phyloP scores from a whole-genome alignment of 73 alveolate genomes.

The Paramecium biaurelia region DNA sequence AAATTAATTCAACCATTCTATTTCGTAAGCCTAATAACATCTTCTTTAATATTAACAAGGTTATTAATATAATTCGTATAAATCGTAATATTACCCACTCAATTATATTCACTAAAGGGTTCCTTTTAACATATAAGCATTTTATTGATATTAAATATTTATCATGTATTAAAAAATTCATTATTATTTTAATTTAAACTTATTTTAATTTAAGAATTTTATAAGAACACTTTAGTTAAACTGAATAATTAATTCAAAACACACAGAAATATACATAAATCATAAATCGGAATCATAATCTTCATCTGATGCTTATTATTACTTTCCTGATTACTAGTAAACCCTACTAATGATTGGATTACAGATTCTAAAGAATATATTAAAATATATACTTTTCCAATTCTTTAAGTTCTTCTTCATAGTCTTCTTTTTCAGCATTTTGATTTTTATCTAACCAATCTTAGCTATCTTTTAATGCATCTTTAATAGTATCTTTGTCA shows the following conservation, averaged over 20 bases:
- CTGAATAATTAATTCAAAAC: background rate
- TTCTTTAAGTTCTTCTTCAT: conserved; percentile 54
- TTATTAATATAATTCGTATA: too few species aligned
- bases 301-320: conserved; percentile 71
- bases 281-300: conserved; percentile 73
- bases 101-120: too few species aligned
- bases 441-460: conserved; percentile 73
- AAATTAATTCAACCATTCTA: background rate
- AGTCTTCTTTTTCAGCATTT: conserved; percentile 65
- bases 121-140: background rate
- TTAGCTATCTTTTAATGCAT: conserved; percentile 69
- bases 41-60: too few species aligned
- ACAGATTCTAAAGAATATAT: conserved; percentile 79
- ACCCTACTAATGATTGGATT: conserved; percentile 92
- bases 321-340: conserved; percentile 83
- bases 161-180: too few species aligned
- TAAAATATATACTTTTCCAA: conserved; percentile 50
- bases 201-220: too few species aligned
- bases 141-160: too few species aligned
- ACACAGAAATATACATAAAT: conserved; percentile 38
- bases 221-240: background rate
- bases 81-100: background rate
- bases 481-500: conserved; percentile 72
- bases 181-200: too few species aligned
- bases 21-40: background rate